Conservation (phyloP, 306 rosid genomes). For the Vigna mungo region DNA sequence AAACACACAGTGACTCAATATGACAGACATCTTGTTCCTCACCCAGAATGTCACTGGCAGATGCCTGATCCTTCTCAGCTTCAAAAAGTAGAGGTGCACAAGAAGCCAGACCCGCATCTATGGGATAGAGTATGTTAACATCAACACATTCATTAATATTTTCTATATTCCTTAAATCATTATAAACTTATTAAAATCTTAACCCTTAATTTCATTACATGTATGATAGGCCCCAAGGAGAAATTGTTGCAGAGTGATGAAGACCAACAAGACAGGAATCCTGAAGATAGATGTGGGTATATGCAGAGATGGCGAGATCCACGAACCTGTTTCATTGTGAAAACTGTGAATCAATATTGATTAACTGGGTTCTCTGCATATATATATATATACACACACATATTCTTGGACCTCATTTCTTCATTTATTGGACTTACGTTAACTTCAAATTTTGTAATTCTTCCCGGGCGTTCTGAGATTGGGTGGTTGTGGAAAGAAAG, state of each 20-base stretch:
- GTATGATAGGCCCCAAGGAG: slow-evolving; percentile 83
- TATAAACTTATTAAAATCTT: background rate
- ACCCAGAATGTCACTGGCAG: slow-evolving; percentile 81
- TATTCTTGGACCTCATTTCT: slow-evolving; percentile 47
- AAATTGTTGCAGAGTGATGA: slow-evolving; percentile 84
- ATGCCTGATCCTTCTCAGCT: slow-evolving; percentile 74
- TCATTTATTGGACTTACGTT: slow-evolving; percentile 49
- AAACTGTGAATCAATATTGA: background rate
- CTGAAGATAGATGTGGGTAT: slow-evolving; percentile 77
- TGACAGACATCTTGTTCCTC: slow-evolving; percentile 62
- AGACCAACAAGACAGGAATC: slow-evolving; percentile 63
- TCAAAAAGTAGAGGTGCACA: slow-evolving; percentile 62
- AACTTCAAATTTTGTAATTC: slow-evolving; percentile 41
- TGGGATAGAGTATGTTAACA: slow-evolving; percentile 84
- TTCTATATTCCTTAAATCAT: background rate
- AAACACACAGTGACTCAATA: slow-evolving; percentile 66
- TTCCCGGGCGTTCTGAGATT: background rate
- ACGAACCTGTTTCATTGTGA: slow-evolving; percentile 48
- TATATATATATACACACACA: no score
- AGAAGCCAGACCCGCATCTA: slow-evolving; percentile 79
- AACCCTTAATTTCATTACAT: background rate
- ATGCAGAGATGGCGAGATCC: slow-evolving; percentile 78
- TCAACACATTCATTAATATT: background rate
- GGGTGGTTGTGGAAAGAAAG: slow-evolving; percentile 19
- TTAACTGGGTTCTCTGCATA: slow-evolving; percentile 25